These are phyloP conservation scores for Microstegium vimineum DNA, from an alignment of 176 grass and related monocot genomes.

Conservation along the genomic window DNA sequence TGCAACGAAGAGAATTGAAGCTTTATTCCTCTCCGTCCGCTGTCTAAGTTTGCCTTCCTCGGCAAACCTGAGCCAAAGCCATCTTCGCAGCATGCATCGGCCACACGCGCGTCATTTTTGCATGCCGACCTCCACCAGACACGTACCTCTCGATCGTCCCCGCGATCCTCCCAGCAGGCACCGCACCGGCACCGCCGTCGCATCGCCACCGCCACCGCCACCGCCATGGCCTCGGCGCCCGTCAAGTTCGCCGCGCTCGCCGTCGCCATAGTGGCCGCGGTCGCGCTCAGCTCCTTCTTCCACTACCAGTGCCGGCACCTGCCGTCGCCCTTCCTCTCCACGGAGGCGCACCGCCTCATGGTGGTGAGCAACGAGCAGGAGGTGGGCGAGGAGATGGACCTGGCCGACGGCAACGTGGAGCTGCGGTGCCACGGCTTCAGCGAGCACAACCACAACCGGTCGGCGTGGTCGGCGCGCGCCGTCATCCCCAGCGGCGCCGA, in stretches of 20 bases:
- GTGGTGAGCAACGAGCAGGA: conserved; percentile 49
- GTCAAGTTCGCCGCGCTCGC: conserved; percentile 47
- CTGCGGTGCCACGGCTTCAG: conserved; percentile 46
- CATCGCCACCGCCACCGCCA: not conserved
- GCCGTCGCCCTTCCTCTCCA: conserved; percentile 13
- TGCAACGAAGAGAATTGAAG: conserved; percentile 10
- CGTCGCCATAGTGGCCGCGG: conserved; percentile 16
- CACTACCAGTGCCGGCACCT: conserved; percentile 35
- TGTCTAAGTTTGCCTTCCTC: conserved; percentile 39
- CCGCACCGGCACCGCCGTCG: conserved; percentile 6
- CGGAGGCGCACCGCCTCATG: not conserved
- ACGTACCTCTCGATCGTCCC: conserved; percentile 2
- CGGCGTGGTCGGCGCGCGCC: conserved; percentile 30
- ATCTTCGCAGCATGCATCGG: conserved; percentile 18
- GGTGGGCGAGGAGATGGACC: conserved; percentile 55
- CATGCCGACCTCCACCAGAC: conserved; percentile 42
- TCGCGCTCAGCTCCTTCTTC: conserved; percentile 36
- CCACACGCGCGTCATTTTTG: conserved; percentile 15
- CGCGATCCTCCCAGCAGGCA: not conserved
- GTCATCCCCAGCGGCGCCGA: conserved; percentile 22
- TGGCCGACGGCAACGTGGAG: conserved; percentile 43
- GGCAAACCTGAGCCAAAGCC: conserved; percentile 14
- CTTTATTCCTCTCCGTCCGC: conserved; percentile 8
- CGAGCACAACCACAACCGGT: conserved; percentile 38
- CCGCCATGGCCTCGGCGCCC: conserved; percentile 40